Percentiles rank a stretch among this genome's conserved stretches.
These are phyloP conservation scores for Glebionis coronaria DNA, from an alignment of 129 eudicot genomes.

Conservation along the genomic window DNA sequence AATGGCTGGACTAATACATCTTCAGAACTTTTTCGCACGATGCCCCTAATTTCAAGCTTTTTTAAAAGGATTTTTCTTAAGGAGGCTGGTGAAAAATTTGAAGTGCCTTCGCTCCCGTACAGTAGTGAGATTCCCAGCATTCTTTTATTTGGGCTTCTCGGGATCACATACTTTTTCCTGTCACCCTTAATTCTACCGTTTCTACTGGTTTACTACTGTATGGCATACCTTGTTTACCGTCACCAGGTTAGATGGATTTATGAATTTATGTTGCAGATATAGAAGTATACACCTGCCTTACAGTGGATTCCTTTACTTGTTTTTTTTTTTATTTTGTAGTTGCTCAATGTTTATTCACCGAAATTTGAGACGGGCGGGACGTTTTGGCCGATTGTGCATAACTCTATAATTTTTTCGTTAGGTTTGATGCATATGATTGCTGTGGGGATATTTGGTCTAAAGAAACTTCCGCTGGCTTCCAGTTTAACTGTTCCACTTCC, in stretches of 20 bases:
- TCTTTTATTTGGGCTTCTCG: slow-evolving; percentile 86
- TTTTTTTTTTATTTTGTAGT: slow-evolving; percentile 49
- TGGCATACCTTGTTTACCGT: slow-evolving; percentile 71
- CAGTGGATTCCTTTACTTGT: not conserved
- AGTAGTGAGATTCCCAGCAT: slow-evolving; percentile 69
- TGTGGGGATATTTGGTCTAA: slow-evolving; percentile 84
- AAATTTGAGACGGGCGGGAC: slow-evolving; percentile 81
- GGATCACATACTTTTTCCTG: slow-evolving; percentile 78
- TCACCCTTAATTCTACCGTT: slow-evolving; percentile 89
- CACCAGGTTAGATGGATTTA: slow-evolving; percentile 70
- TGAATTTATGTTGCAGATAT: not conserved
- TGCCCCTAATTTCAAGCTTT: slow-evolving; percentile 40
- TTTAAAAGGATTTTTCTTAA: slow-evolving; percentile 33
- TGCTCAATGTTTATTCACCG: slow-evolving; percentile 71
- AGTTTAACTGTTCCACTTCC: slow-evolving; percentile 75
- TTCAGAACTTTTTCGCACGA: slow-evolving; percentile 59
- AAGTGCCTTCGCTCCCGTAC: slow-evolving; percentile 77
- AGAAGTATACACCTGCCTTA: not conserved
- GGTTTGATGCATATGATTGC: slow-evolving; percentile 86
- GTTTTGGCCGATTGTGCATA: slow-evolving; percentile 88
- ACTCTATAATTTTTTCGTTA: slow-evolving; percentile 64
- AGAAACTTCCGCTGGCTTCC: slow-evolving; percentile 77
- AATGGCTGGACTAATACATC: slow-evolving; percentile 88
- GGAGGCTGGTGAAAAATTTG: slow-evolving; percentile 45
- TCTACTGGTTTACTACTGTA: slow-evolving; percentile 76